Conservation (phyloP, 805 yeast species). For the Spathaspora boniae region DNA sequence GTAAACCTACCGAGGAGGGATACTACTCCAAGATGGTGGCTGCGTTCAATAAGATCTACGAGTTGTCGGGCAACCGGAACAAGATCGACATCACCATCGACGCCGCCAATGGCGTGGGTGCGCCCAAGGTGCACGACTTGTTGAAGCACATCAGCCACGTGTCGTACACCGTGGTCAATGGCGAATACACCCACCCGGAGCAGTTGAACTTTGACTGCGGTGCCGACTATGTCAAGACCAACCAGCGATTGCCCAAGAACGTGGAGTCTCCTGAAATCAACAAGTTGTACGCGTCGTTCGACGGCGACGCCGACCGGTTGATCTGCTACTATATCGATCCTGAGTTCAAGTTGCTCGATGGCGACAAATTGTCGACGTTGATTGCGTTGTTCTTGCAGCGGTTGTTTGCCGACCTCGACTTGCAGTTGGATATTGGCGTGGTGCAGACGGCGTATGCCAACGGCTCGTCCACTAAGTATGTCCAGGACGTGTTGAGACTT, state of each 20-base stretch:
- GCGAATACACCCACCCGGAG: conserved; percentile 48
- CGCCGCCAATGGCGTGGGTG: conserved; percentile 97
- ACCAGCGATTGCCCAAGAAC: conserved; percentile 71
- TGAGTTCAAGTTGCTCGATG: conserved; percentile 67
- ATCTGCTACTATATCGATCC: conserved; percentile 60
- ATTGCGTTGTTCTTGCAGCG: conserved; percentile 66
- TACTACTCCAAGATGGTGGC: conserved; percentile 62
- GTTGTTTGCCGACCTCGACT: conserved; percentile 44
- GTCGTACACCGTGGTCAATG: conserved; percentile 48
- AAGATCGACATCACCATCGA: conserved; percentile 63
- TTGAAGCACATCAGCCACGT: conserved; percentile 41
- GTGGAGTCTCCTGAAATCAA: conserved; percentile 40
- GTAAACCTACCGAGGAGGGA: conserved; percentile 60
- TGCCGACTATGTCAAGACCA: conserved; percentile 92
- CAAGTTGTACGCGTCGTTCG: conserved; percentile 75
- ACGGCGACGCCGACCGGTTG: conserved; percentile 96
- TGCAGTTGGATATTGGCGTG: conserved; percentile 61
- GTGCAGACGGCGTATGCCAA: conserved; percentile 98
- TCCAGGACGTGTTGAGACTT: conserved; percentile 55
- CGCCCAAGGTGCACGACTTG: conserved; percentile 59
- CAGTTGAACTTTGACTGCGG: conserved; percentile 79
- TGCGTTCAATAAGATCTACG: conserved; percentile 48
- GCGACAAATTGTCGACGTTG: conserved; percentile 88
- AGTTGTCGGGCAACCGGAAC: conserved; percentile 15
- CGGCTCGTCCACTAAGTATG: conserved; percentile 79